Conservation (phyloP, 768 basidiomycete genomes). For the Rhodosporidiobolus sp. region DNA sequence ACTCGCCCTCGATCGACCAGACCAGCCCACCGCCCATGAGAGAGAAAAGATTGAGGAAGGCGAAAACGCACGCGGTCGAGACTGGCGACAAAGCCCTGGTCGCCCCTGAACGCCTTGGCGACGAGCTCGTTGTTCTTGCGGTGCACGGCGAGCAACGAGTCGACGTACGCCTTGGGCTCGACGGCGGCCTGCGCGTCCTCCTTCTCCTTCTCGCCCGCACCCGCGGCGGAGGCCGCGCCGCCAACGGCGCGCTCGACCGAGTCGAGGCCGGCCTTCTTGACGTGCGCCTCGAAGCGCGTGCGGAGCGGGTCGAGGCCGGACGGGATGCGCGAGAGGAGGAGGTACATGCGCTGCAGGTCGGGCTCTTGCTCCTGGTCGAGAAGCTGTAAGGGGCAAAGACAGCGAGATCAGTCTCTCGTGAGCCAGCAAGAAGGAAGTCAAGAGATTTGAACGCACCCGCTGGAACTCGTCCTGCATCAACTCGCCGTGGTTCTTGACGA, state of each 20-base stretch:
- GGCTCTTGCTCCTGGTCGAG: conserved; percentile 92
- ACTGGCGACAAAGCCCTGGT: conserved; percentile 87
- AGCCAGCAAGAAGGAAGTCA: too few species aligned
- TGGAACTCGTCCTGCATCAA: conserved; percentile 94
- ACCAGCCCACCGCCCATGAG: neutral
- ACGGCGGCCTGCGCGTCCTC: conserved; percentile 7
- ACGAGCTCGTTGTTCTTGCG: conserved; percentile 87
- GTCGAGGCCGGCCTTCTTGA: conserved; percentile 80
- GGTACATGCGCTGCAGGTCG: conserved; percentile 92
- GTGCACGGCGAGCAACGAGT: conserved; percentile 85
- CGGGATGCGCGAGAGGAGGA: conserved; percentile 80
- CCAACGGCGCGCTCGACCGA: conserved; percentile 70
- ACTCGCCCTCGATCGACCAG: too few species aligned
- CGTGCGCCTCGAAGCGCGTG: conserved; percentile 90
- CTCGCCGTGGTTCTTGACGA: conserved; percentile 79
- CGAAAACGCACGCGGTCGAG: conserved; percentile 59
- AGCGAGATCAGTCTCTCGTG: neutral
- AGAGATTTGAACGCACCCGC: conserved; percentile 42
- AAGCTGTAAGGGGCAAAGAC: conserved; percentile 46
- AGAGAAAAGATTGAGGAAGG: neutral
- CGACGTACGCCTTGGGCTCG: conserved; percentile 92
- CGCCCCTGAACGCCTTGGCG: conserved; percentile 80
- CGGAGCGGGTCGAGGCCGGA: conserved; percentile 86
- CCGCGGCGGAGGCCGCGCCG: conserved; percentile 55
- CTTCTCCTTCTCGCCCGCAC: neutral